Base-by-base conservation (phyloP, 495 filamentous ascomycete genomes). In the Neurospora africana region DNA sequence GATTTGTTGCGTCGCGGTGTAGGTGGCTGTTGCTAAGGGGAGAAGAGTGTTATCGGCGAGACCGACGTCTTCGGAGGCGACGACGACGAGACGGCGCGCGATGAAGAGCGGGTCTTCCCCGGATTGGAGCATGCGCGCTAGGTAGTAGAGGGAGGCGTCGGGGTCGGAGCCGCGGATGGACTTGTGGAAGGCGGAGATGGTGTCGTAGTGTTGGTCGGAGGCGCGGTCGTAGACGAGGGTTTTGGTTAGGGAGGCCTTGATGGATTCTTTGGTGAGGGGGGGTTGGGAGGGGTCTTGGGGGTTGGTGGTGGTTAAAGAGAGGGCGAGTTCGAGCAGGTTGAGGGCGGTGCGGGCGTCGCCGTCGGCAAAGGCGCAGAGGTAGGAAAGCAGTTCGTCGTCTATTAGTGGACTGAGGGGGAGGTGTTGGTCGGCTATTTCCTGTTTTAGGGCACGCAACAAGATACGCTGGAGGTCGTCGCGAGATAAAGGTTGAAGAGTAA, bases 101-200 rank as follows among this genome's bases (percentile, higher is more conserved):
- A 99, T 92, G 78, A 92, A 98, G 0, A 98, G 83, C 0, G 95
- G 93, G 77, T 98, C 95, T 80, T 99, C 95, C 44, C 95, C 95
- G 2, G 91, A 93, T 73, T 95, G 90, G n/a, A 99, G 86, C 95
- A 99, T 99, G 61, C 95, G 91, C 4, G 91, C 91, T 7, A 99
- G 88, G 79, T 98, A 99, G 82, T 97, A 98, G 3, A 99, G 85
- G 2, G 94, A 85, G 0, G 94, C 95, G 80, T 98, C 91, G 2
- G 95, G 82, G 77, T 95, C 88, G 70, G 89, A 91, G 27, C 95
- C 95, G 21, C 95, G 92, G 36, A 98, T 88, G 17, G 93, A 93
- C 75, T 99, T 99, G 84, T 99, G 95, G 79, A 99, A 95, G 65
- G 95, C 95, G 3, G 92, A 96, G 75, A 99, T 98, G 68, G 91